Conservation (phyloP, 2,329 filamentous ascomycete genomes). For the Chrysoporthe deuterocubensis region DNA sequence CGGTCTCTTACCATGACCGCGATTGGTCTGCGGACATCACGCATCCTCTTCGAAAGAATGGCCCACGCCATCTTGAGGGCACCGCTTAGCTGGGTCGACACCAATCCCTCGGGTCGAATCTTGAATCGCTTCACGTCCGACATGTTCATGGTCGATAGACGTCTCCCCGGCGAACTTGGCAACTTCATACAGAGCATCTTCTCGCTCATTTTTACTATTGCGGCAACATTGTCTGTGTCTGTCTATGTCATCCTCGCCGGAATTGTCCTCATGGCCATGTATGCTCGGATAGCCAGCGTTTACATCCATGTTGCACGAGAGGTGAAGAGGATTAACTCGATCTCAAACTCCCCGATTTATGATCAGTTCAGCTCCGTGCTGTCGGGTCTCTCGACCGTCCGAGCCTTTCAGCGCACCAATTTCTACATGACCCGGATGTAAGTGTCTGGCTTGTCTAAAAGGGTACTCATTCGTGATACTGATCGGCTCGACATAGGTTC, state of each 20-base stretch:
- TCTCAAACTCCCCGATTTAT: conserved; percentile 46
- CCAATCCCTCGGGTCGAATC: conserved; percentile 45
- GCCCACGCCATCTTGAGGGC: conserved; percentile 44
- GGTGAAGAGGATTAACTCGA: conserved; percentile 47
- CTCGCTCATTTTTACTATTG: conserved; percentile 41
- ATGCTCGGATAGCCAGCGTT: conserved; percentile 39
- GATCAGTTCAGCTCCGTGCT: conserved; percentile 47
- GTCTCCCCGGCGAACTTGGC: conserved; percentile 37
- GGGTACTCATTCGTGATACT: not conserved
- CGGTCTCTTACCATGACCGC: conserved; percentile 36
- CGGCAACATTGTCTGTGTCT: conserved; percentile 41
- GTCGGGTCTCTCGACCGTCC: conserved; percentile 46
- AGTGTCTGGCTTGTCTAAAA: not conserved
- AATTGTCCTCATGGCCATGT: conserved; percentile 40
- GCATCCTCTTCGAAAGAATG: conserved; percentile 40
- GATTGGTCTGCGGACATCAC: conserved; percentile 38
- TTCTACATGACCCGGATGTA: conserved; percentile 43
- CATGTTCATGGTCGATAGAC: conserved; percentile 43
- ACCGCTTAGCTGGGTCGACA: conserved; percentile 46
- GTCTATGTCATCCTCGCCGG: conserved; percentile 43
- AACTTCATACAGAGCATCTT: conserved; percentile 37
- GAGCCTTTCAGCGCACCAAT: conserved; percentile 43
- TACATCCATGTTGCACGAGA: conserved; percentile 45
- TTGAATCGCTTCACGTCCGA: conserved; percentile 49
- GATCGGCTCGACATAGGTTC: conserved; percentile 26